Evolutionary conservation across 257 asterid species (phyloP).

Genomic region (Solanum appendiculatum): DNA sequence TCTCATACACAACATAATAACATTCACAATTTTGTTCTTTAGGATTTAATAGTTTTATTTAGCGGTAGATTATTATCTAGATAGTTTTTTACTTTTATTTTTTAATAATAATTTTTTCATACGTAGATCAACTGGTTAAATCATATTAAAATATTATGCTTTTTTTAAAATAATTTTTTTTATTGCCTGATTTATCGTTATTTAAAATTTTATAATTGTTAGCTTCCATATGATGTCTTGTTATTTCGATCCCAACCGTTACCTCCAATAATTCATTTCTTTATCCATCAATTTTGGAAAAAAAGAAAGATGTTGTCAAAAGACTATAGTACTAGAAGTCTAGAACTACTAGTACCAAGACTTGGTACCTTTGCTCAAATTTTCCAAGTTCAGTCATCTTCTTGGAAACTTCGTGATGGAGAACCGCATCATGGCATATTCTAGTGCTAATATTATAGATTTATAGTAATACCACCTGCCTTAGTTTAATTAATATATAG

Average conservation of each 20-base stretch:
- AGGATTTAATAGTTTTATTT: neutral
- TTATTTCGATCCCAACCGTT: neutral
- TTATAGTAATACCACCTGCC: neutral
- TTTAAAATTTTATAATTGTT: too few relatives aligned
- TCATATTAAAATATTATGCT: too few relatives aligned
- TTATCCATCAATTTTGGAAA: neutral
- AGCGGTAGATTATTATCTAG: neutral
- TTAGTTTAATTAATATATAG: neutral
- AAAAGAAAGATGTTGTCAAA: neutral
- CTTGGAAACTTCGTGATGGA: neutral
- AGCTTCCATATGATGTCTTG: too few relatives aligned
- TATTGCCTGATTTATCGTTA: too few relatives aligned
- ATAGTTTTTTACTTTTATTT: too few relatives aligned
- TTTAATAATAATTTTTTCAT: too few relatives aligned
- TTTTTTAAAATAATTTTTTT: too few relatives aligned
- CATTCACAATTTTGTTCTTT: neutral
- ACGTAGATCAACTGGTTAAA: too few relatives aligned
- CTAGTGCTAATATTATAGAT: neutral
- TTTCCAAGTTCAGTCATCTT: neutral
- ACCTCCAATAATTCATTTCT: neutral
- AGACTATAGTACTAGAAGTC: neutral
- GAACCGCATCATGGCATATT: neutral
- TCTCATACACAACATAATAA: neutral
- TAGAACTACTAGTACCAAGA: neutral
- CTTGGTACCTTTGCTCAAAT: neutral